Evolutionary conservation across 2,329 filamentous ascomycete genomes (phyloP).

Genomic region (Exserohilum rostratum): DNA sequence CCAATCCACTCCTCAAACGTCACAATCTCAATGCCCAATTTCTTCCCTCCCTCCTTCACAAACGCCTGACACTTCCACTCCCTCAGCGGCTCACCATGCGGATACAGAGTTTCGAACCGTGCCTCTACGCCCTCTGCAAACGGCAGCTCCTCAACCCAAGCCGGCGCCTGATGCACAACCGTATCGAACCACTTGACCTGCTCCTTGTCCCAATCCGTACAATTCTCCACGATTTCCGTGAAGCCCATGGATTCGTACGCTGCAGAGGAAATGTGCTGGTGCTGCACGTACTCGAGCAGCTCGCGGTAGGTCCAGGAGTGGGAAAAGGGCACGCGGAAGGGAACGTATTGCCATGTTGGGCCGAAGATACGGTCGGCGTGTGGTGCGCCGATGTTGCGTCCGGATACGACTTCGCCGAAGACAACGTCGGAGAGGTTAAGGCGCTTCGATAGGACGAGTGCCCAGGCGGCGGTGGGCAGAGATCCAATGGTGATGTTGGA

Average conservation of each 20-base stretch:
- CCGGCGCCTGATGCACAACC: constrained; percentile 50
- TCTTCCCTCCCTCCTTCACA: constrained; percentile 55
- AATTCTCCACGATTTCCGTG: constrained; percentile 43
- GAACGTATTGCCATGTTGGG: constrained; percentile 71
- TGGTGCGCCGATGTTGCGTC: constrained; percentile 64
- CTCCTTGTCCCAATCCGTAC: constrained; percentile 40
- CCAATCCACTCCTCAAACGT: constrained; percentile 63
- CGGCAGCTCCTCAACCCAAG: constrained; percentile 64
- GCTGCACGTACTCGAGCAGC: constrained; percentile 45
- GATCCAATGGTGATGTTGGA: constrained; percentile 67
- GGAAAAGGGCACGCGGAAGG: constrained; percentile 64
- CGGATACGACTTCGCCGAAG: constrained; percentile 70
- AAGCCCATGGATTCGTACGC: constrained; percentile 47
- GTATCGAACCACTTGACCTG: constrained; percentile 45
- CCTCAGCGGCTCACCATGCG: constrained; percentile 48
- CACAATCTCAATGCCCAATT: constrained; percentile 64
- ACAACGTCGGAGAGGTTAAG: constrained; percentile 62
- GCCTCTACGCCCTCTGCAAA: constrained; percentile 47
- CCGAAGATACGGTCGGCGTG: constrained; percentile 65
- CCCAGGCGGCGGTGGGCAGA: constrained; percentile 71
- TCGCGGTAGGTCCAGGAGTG: constrained; percentile 51
- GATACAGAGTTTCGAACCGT: constrained; percentile 63
- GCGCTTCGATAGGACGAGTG: constrained; percentile 64
- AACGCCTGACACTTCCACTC: constrained; percentile 68
- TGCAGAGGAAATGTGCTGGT: constrained; percentile 42